Evolutionary conservation across 2,329 filamentous ascomycete species (phyloP).

Genomic region (Triangularia verruculosa): DNA sequence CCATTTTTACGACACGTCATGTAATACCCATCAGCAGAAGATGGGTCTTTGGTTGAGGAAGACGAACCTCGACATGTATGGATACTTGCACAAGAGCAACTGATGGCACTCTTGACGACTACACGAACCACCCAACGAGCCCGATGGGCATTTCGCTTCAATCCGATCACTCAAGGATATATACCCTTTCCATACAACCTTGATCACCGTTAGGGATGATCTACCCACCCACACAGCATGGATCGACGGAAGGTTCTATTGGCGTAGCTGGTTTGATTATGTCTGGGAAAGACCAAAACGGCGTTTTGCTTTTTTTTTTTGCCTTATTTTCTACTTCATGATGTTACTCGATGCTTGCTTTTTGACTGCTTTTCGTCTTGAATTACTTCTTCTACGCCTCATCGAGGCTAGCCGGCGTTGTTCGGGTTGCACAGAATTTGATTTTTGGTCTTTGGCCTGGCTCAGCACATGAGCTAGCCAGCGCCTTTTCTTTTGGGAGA

Average conservation of each 20-base stretch:
- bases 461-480: background rate
- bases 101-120: background rate
- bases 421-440: background rate
- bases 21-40: background rate
- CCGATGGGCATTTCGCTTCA: background rate
- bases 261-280: slow-evolving; percentile 3
- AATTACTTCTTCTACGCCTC: background rate
- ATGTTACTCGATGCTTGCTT: background rate
- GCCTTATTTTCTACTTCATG: background rate
- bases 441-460: background rate
- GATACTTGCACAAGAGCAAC: background rate
- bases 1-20: background rate
- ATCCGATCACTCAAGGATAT: background rate
- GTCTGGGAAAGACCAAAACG: slow-evolving; percentile 1
- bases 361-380: background rate
- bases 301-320: slow-evolving; percentile 11
- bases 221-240: background rate
- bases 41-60: background rate
- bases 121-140: background rate
- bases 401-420: background rate
- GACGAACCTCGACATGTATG: background rate
- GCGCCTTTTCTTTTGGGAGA: background rate
- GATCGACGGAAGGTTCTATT: slow-evolving; percentile 1
- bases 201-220: slow-evolving; percentile 4
- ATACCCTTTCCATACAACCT: background rate